A percentile compares a stretch with the other conserved stretches of the same genome.
These are phyloP conservation scores for Heliamphora pulchella DNA, from an alignment of 179 eudicot genomes.

Conservation along the genomic window DNA sequence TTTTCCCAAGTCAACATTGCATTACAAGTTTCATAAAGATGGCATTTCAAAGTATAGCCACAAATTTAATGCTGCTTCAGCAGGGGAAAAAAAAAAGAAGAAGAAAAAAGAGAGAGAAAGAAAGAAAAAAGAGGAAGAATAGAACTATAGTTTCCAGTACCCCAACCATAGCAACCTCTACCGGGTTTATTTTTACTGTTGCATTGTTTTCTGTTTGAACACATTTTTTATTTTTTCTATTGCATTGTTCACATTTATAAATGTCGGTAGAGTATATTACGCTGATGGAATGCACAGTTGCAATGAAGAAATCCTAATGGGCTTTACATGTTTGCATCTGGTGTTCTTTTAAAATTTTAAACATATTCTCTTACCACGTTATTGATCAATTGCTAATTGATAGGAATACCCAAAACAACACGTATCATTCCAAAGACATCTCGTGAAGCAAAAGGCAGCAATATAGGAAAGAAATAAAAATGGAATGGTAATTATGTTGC, in stretches of 20 bases:
- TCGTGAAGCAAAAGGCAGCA: background rate
- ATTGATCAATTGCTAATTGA: background rate
- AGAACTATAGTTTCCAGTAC: no score
- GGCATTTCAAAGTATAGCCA: background rate
- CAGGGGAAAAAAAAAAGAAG: background rate
- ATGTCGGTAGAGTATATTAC: no score
- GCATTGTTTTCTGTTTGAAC: no score
- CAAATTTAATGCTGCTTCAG: background rate
- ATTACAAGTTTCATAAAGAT: background rate
- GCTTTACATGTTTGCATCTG: background rate
- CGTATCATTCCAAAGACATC: background rate
- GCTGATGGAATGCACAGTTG: no score
- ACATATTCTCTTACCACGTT: background rate
- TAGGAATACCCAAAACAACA: background rate
- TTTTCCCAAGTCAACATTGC: background rate
- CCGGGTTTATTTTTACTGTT: no score
- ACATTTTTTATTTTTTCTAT: no score
- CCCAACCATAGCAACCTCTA: no score
- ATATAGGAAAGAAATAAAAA: background rate
- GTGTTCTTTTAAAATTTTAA: background rate
- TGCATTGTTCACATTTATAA: no score
- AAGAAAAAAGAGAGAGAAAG: no score
- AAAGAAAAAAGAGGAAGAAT: no score
- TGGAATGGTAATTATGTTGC: slow-evolving; percentile 10
- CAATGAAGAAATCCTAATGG: no score